Evolutionary conservation across 768 basidiomycete genomes (phyloP).

Genomic region (Pholiota molesta): DNA sequence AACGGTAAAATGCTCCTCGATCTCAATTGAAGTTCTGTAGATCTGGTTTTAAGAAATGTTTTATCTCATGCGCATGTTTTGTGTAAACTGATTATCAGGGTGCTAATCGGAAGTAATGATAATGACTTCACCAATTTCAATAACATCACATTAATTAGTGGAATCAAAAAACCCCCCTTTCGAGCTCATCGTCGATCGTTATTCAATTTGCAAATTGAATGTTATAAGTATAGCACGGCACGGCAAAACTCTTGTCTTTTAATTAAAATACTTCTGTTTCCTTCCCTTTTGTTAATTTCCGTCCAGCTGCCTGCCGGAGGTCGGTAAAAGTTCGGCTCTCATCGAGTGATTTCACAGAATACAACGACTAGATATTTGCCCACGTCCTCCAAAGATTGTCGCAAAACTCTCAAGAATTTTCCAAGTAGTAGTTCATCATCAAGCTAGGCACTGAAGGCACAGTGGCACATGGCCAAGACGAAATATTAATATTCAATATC

Average conservation of each 20-base stretch:
- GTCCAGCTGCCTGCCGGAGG: neutral
- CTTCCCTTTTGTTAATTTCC: neutral
- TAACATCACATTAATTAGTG: no score
- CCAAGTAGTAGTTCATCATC: neutral
- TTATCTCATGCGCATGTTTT: no score
- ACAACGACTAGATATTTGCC: neutral
- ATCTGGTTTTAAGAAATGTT: no score
- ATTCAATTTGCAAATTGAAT: neutral
- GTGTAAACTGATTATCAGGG: no score
- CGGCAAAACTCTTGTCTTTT: neutral
- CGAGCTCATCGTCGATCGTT: neutral
- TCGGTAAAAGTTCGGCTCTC: neutral
- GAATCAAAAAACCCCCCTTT: neutral
- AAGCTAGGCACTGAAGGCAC: neutral
- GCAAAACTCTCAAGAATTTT: neutral
- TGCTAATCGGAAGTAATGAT: no score
- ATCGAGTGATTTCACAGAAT: neutral
- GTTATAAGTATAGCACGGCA: neutral
- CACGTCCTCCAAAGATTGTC: neutral
- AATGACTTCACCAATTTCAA: no score
- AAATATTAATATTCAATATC: conserved; percentile 5
- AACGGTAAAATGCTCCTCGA: no score
- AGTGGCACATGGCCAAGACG: conserved; percentile 9
- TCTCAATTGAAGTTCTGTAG: no score
- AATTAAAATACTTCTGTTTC: neutral